Percentiles rank a stretch among this genome's conserved stretches.
Evolutionary conservation across 768 basidiomycete genomes (phyloP).

Genomic region (Pleurotus ostreatus): DNA sequence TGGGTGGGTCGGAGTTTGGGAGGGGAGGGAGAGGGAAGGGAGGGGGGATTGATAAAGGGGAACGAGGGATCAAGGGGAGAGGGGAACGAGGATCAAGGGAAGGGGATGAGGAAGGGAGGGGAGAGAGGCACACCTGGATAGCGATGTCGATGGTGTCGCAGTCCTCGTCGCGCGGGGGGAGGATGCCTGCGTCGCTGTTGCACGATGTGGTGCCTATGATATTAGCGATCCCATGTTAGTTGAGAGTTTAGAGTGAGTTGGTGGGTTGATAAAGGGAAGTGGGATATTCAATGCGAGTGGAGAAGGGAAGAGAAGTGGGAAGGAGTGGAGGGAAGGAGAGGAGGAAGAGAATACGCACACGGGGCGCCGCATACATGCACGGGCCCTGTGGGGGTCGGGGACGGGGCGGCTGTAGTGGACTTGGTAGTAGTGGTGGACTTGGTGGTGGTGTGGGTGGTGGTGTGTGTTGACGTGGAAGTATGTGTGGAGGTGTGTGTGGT

Average conservation of each 20-base stretch:
- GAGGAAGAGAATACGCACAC: neutral
- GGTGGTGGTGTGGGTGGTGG: neutral
- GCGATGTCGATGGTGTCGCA: conserved; percentile 1
- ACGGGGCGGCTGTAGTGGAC: neutral
- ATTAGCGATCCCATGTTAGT: neutral
- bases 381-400: neutral
- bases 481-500: conserved; percentile 1
- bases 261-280: neutral
- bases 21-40: too few species aligned
- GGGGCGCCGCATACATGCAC: conserved; percentile 2
- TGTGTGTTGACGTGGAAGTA: neutral
- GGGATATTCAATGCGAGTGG: neutral
- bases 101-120: too few species aligned
- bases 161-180: conserved; percentile 6
- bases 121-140: neutral
- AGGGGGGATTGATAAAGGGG: neutral
- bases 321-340: too few species aligned
- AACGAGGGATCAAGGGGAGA: neutral
- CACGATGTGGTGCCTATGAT: conserved; percentile 1
- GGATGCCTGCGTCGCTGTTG: conserved; percentile 7
- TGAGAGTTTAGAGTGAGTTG: neutral
- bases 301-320: too few species aligned
- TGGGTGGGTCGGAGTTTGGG: too few species aligned
- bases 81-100: neutral
- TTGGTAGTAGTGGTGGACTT: neutral